A percentile compares a stretch with the other conserved stretches of the same genome.
Conservation (phyloP, 2,329 filamentous ascomycete species). For the Emmonsiellopsis sp. region DNA sequence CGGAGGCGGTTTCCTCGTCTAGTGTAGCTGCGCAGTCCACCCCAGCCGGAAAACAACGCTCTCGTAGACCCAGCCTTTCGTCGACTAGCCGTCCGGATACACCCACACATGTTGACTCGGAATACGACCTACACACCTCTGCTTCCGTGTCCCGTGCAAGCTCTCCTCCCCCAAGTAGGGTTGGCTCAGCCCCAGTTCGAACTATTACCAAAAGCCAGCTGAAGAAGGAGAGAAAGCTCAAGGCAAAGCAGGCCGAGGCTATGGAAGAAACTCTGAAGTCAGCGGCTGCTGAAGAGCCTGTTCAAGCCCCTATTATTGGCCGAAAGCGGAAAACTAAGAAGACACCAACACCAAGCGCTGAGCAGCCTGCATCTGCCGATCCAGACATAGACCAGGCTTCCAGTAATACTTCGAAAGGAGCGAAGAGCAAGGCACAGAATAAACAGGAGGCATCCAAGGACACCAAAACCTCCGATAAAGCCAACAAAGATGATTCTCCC, state of each 20-base stretch:
- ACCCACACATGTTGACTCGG: conserved; percentile 50
- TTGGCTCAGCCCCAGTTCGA: conserved; percentile 51
- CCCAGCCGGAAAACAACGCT: conserved; percentile 22
- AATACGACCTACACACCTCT: conserved; percentile 50
- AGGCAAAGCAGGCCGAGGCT: conserved; percentile 38
- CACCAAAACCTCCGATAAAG: conserved; percentile 2
- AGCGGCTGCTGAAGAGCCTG: conserved; percentile 38
- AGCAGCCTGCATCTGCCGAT: conserved; percentile 5
- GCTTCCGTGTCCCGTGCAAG: conserved; percentile 52
- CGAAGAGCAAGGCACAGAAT: neutral
- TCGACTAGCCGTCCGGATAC: conserved; percentile 53
- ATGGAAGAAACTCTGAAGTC: conserved; percentile 30
- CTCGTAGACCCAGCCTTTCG: conserved; percentile 37
- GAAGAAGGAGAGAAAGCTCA: conserved; percentile 50
- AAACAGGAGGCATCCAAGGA: conserved; percentile 1
- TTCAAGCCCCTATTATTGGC: conserved; percentile 54
- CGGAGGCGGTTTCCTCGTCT: conserved; percentile 29
- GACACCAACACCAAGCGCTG: conserved; percentile 19
- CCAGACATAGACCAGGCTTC: conserved; percentile 1
- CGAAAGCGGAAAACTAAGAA: conserved; percentile 53
- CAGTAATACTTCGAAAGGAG: neutral
- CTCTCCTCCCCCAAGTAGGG: conserved; percentile 45
- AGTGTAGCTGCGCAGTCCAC: conserved; percentile 21
- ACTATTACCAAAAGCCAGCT: conserved; percentile 53
- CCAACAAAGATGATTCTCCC: conserved; percentile 15